Conservation (phyloP, 2,329 filamentous ascomycete genomes). For the Lizonia empirigonia region DNA sequence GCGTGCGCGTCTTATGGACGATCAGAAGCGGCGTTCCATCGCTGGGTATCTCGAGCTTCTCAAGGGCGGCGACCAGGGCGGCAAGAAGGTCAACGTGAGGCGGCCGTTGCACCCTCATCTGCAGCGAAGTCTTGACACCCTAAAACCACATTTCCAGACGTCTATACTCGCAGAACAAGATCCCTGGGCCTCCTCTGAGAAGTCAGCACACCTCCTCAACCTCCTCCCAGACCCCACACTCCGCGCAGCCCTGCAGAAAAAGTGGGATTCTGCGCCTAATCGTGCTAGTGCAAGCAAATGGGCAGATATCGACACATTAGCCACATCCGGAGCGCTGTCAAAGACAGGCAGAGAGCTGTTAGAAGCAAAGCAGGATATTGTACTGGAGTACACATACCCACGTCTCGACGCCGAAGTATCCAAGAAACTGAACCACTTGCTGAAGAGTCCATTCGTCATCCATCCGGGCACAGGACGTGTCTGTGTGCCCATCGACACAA, state of each 20-base stretch:
- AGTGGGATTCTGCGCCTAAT: constrained; percentile 85
- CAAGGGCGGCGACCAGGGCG: constrained; percentile 82
- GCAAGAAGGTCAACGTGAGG: constrained; percentile 83
- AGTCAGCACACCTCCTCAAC: constrained; percentile 77
- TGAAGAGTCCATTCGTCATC: constrained; percentile 95
- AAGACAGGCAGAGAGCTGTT: constrained; percentile 76
- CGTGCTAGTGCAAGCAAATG: constrained; percentile 83
- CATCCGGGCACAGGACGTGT: constrained; percentile 93
- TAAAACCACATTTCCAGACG: constrained; percentile 81
- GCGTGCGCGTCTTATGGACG: constrained; percentile 80
- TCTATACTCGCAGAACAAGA: constrained; percentile 86
- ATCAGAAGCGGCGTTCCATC: constrained; percentile 82
- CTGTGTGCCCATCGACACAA: constrained; percentile 89
- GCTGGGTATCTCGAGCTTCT: constrained; percentile 89
- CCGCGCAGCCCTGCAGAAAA: constrained; percentile 79
- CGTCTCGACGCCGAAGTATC: constrained; percentile 95
- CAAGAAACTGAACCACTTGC: constrained; percentile 96
- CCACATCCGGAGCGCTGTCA: constrained; percentile 74
- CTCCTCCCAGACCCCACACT: constrained; percentile 82
- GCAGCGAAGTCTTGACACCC: constrained; percentile 80
- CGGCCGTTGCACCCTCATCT: constrained; percentile 91
- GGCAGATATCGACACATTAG: constrained; percentile 88
- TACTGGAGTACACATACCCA: constrained; percentile 97
- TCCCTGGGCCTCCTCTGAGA: constrained; percentile 73
- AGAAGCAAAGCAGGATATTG: constrained; percentile 93